These are phyloP conservation scores for Botrytis fabae DNA, from an alignment of 2,329 filamentous ascomycete genomes.

Conservation along the genomic window DNA sequence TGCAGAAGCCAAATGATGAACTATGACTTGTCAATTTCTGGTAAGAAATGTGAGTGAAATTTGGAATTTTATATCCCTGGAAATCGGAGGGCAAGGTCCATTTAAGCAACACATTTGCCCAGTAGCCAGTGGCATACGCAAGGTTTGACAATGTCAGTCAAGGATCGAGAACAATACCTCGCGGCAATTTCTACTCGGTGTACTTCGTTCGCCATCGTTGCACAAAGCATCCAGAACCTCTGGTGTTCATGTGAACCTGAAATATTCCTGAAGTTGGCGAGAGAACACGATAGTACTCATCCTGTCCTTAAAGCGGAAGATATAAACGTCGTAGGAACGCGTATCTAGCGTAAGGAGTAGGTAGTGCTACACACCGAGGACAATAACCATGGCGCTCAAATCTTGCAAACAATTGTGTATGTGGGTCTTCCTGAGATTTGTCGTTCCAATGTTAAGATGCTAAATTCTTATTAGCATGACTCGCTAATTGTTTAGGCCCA, in stretches of 20 bases:
- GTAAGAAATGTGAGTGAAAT: background rate
- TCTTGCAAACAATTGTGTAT: background rate
- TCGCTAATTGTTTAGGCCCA: slow-evolving; percentile 17
- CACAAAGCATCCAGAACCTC: background rate
- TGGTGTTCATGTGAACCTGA: background rate
- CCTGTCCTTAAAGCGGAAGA: background rate
- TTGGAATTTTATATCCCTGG: background rate
- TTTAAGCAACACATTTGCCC: background rate
- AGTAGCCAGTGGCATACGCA: background rate
- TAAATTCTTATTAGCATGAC: slow-evolving; percentile 12
- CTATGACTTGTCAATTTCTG: slow-evolving; percentile 4
- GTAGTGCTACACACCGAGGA: background rate
- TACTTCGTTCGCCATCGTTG: background rate
- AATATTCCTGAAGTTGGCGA: background rate
- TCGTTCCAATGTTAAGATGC: background rate
- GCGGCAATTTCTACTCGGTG: slow-evolving; percentile 11
- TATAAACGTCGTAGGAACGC: background rate
- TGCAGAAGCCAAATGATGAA: slow-evolving; percentile 4
- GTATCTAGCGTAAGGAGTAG: background rate
- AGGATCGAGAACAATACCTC: slow-evolving; percentile 6
- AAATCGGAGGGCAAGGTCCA: background rate
- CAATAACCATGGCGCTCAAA: background rate
- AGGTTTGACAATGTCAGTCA: slow-evolving; percentile 1
- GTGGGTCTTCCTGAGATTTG: background rate
- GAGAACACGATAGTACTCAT: background rate